These are phyloP conservation scores for Venturia pyrina DNA, from an alignment of 2,329 filamentous ascomycete species.

Conservation along the genomic window DNA sequence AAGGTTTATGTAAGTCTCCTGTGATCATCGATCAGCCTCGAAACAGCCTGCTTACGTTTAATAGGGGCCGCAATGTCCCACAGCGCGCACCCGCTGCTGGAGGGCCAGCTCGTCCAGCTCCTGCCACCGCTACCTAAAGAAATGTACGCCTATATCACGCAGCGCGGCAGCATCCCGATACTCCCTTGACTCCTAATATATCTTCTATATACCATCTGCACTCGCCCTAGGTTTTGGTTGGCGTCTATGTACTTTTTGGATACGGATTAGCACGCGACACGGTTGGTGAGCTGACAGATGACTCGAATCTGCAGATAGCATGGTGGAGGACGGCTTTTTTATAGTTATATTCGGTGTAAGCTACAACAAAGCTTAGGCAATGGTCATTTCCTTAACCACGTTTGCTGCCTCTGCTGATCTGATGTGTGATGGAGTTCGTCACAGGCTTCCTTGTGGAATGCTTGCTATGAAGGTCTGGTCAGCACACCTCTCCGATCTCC, in stretches of 20 bases:
- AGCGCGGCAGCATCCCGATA: not conserved
- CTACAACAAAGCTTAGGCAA: not conserved
- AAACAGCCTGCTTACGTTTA: not conserved
- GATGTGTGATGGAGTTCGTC: not conserved
- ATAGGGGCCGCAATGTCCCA: conserved; percentile 4
- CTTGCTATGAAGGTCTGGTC: no score
- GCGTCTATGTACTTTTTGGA: conserved; percentile 3
- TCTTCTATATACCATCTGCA: not conserved
- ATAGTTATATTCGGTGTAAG: not conserved
- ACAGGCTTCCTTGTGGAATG: no score
- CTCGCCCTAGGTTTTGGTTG: not conserved
- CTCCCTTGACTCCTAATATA: not conserved
- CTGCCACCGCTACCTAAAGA: not conserved
- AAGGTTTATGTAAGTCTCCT: conserved; percentile 58
- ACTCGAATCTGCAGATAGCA: not conserved
- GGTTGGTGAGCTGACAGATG: not conserved
- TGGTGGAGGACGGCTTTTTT: not conserved
- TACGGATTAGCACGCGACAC: not conserved
- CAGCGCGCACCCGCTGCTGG: not conserved
- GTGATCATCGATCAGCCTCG: not conserved
- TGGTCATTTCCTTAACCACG: no score
- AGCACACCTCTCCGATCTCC: no score
- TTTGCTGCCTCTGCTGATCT: not conserved
- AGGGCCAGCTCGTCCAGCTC: not conserved
- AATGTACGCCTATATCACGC: not conserved